These are phyloP conservation scores for Aspergillus flavus DNA, from an alignment of 2,329 filamentous ascomycete genomes.

Conservation along the genomic window DNA sequence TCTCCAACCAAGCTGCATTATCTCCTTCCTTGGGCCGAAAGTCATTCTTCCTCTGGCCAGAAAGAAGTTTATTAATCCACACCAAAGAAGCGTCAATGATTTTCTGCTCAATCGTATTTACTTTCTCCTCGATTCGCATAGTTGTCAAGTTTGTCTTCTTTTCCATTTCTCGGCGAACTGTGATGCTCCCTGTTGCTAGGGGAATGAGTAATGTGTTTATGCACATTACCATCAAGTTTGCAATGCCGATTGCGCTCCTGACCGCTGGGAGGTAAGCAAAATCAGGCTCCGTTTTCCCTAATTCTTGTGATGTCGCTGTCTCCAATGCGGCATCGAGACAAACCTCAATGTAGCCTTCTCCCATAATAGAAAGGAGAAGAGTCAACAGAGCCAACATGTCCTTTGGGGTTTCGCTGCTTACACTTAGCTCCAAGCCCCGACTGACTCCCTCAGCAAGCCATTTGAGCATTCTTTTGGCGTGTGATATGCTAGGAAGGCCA, in stretches of 20 bases:
- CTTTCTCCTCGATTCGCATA: constrained; percentile 80
- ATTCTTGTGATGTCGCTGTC: constrained; percentile 74
- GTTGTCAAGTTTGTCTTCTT: constrained; percentile 75
- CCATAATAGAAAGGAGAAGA: constrained; percentile 83
- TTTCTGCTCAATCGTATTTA: constrained; percentile 69
- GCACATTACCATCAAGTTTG: constrained; percentile 90
- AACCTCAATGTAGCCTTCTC: constrained; percentile 74
- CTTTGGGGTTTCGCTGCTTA: constrained; percentile 85
- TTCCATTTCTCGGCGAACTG: constrained; percentile 85
- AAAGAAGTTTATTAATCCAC: constrained; percentile 73
- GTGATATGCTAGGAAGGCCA: constrained; percentile 76
- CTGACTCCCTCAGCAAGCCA: constrained; percentile 97
- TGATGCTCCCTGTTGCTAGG: constrained; percentile 85
- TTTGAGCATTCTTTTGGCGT: constrained; percentile 95
- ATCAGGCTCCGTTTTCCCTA: constrained; percentile 81
- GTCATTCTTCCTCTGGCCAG: constrained; percentile 82
- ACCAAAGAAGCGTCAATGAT: constrained; percentile 73
- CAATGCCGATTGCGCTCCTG: constrained; percentile 80
- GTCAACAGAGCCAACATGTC: constrained; percentile 85
- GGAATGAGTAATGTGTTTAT: constrained; percentile 88
- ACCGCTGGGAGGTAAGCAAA: constrained; percentile 79
- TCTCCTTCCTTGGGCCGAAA: constrained; percentile 85
- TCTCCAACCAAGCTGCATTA: constrained; percentile 61
- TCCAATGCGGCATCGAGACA: constrained; percentile 72
- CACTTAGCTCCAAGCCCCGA: constrained; percentile 85